Evolutionary conservation across 352 stramenopile species (phyloP).

Genomic region (Globisporangium yorkense): DNA sequence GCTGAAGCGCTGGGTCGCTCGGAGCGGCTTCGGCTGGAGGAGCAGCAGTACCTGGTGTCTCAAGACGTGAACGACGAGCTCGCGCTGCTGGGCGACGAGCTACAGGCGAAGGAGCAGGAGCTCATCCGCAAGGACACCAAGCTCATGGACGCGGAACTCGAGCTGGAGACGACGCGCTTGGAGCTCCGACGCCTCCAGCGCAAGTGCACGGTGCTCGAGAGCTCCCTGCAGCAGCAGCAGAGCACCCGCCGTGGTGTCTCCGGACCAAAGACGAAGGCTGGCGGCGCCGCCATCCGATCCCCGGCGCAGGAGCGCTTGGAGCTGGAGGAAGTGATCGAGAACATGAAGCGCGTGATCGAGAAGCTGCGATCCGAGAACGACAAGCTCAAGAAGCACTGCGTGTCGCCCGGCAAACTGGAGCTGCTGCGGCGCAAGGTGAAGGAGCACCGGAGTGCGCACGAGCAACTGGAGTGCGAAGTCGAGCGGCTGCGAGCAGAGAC

Average conservation of each 20-base stretch:
- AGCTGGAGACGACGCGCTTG: constrained; percentile 62
- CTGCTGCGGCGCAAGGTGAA: constrained; percentile 38
- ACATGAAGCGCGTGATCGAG: constrained; percentile 82
- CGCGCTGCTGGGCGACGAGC: constrained; percentile 28
- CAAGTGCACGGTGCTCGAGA: constrained; percentile 14
- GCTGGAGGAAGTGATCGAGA: constrained; percentile 71
- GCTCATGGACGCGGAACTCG: constrained; percentile 60
- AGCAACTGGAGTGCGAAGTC: constrained; percentile 32
- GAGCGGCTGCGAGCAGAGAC: constrained; percentile 32
- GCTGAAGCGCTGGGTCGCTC: constrained; percentile 10
- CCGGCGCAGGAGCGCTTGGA: constrained; percentile 36
- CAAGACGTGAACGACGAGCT: constrained; percentile 49
- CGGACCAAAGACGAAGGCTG: background rate
- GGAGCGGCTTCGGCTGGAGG: constrained; percentile 31
- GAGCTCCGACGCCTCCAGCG: constrained; percentile 55
- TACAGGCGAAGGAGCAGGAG: constrained; percentile 45
- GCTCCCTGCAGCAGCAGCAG: constrained; percentile 7
- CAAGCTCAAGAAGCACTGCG: constrained; percentile 33
- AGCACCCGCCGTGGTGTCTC: background rate
- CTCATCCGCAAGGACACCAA: constrained; percentile 53
- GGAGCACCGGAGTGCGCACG: constrained; percentile 35
- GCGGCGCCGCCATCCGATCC: constrained; percentile 9
- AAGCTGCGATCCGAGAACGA: constrained; percentile 74
- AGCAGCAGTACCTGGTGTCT: constrained; percentile 35
- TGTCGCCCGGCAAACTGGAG: constrained; percentile 37